These are phyloP conservation scores for Yamadazyma sp. DNA, from an alignment of 1,139 yeast species.

Conservation along the genomic window DNA sequence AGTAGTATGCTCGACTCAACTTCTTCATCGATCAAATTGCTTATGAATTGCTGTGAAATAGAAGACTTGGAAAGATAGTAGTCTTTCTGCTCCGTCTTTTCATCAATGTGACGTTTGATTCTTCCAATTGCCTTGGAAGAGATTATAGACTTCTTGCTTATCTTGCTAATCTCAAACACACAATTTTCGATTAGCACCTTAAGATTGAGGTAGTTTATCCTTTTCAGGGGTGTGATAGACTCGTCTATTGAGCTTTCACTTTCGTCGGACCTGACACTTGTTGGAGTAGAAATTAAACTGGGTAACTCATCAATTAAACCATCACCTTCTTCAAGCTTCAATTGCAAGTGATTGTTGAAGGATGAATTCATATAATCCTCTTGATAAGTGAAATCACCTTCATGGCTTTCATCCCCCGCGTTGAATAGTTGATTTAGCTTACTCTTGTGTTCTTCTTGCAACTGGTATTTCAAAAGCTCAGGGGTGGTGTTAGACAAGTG, in stretches of 20 bases:
- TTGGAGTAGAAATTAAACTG: constrained; percentile 21
- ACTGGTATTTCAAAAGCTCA: constrained; percentile 45
- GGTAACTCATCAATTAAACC: constrained; percentile 23
- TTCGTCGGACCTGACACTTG: constrained; percentile 18
- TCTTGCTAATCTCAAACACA: constrained; percentile 41
- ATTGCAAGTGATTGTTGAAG: constrained; percentile 40
- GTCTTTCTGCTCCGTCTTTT: constrained; percentile 31
- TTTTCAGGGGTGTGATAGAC: constrained; percentile 2
- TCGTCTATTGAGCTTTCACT: constrained; percentile 4
- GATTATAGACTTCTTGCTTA: constrained; percentile 36
- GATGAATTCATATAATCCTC: constrained; percentile 29
- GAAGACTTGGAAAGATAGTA: constrained; percentile 34
- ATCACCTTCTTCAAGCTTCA: constrained; percentile 31
- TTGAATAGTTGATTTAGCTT: constrained; percentile 24
- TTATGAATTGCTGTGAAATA: constrained; percentile 37
- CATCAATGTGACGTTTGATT: constrained; percentile 31
- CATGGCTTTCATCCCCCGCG: constrained; percentile 1
- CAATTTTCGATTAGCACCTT: constrained; percentile 46
- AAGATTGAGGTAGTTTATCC: constrained; percentile 37
- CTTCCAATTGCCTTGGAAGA: constrained; percentile 29
- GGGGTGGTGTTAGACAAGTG: constrained; percentile 27
- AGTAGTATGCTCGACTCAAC: constrained; percentile 29
- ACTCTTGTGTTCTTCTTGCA: constrained; percentile 41
- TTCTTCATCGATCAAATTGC: constrained; percentile 26
- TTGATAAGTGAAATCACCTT: constrained; percentile 13